A percentile compares a stretch with the other conserved stretches of the same genome.
Evolutionary conservation across 345 rosid species (phyloP).

Genomic region (Zanthoxylum bungeanum): DNA sequence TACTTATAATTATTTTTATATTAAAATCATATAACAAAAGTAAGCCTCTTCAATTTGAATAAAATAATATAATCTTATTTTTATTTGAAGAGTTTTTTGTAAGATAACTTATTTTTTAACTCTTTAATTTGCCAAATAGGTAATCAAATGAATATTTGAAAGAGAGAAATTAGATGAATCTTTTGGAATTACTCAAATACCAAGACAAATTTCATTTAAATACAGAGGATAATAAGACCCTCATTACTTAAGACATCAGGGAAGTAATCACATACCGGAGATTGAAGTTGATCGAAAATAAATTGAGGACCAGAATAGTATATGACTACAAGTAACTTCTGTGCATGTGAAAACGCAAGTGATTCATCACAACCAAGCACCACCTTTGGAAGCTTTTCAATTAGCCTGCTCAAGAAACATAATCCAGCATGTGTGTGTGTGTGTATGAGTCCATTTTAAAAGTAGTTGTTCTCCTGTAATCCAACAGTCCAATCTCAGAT

Average conservation of each 20-base stretch:
- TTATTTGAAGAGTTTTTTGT: no score
- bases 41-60: no score
- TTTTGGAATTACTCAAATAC: not conserved
- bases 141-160: no score
- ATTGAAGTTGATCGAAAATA: conserved; percentile 66
- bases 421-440: conserved; percentile 7
- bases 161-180: not conserved
- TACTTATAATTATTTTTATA: no score
- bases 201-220: not conserved
- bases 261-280: conserved; percentile 64
- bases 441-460: conserved; percentile 1
- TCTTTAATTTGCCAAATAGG: no score
- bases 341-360: conserved; percentile 65
- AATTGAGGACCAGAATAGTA: conserved; percentile 84
- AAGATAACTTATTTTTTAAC: no score
- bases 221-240: not conserved
- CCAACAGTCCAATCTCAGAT: conserved; percentile 12
- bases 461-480: conserved; percentile 2
- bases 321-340: conserved; percentile 68
- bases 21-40: no score
- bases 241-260: not conserved
- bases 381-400: conserved; percentile 85
- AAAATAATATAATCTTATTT: no score
- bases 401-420: conserved; percentile 44
- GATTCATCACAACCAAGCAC: conserved; percentile 73